phyloP scores from a whole-genome alignment of 805 yeast genomes.

The Ogataea philodendri region DNA sequence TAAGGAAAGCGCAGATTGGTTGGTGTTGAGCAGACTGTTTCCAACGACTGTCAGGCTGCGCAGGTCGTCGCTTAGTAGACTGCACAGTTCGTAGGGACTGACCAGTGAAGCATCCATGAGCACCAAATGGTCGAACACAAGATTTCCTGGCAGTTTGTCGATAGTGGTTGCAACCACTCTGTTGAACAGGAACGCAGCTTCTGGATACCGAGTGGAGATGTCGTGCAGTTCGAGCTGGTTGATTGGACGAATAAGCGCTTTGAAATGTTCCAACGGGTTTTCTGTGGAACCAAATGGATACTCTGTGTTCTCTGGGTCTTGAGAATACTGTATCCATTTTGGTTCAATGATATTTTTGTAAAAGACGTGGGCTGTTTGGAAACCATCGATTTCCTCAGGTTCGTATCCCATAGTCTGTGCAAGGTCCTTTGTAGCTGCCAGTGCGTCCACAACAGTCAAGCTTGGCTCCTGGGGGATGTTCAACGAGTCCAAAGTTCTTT shows the following conservation, averaged over 20 bases:
- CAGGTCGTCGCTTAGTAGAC: not conserved
- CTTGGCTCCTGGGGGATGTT: not conserved
- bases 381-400: slow-evolving; percentile 39
- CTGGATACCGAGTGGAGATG: not conserved
- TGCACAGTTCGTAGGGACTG: slow-evolving; percentile 1
- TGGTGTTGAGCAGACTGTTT: not conserved
- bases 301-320: not conserved
- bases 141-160: not conserved
- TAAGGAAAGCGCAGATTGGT: not conserved
- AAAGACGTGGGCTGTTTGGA: slow-evolving; percentile 37
- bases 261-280: slow-evolving; percentile 9
- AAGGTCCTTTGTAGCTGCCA: slow-evolving; percentile 30
- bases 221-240: slow-evolving; percentile 11
- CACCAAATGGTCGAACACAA: slow-evolving; percentile 32
- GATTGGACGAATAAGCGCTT: not conserved
- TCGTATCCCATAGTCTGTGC: slow-evolving; percentile 31
- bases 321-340: slow-evolving; percentile 14
- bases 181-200: not conserved
- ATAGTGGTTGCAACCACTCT: slow-evolving; percentile 10
- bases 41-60: not conserved
- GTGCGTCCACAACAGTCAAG: not conserved
- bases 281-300: slow-evolving; percentile 4
- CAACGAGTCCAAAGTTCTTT: slow-evolving; percentile 14
- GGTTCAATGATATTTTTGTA: slow-evolving; percentile 27
- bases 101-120: slow-evolving; percentile 31